A percentile compares a stretch with the other conserved stretches of the same genome.
These are phyloP conservation scores for Kewa caespitosa DNA, from an alignment of 179 eudicot species.

Conservation along the genomic window DNA sequence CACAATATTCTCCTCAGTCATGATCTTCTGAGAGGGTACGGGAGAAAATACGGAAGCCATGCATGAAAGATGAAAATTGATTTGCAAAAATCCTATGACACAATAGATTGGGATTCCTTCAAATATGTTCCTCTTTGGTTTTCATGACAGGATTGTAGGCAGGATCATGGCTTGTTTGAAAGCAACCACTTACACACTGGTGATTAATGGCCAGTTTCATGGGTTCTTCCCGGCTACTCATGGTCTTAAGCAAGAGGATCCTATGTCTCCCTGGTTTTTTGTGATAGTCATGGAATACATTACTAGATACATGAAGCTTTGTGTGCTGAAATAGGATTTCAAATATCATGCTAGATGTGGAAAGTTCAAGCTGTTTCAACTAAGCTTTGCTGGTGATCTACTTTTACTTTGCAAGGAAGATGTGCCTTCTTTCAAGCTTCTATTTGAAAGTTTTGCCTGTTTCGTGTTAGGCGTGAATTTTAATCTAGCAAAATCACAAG, in stretches of 20 bases:
- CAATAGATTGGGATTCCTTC: not conserved
- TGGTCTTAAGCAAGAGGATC: not conserved
- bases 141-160: not conserved
- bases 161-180: not conserved
- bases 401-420: not conserved
- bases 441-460: not conserved
- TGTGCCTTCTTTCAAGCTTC: not conserved
- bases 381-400: not conserved
- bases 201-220: not conserved
- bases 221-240: not conserved
- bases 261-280: not conserved
- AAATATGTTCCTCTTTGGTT: not conserved
- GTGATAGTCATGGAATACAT: not conserved
- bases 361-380: not conserved
- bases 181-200: not conserved
- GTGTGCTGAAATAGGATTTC: not conserved
- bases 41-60: not conserved
- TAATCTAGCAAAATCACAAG: not conserved
- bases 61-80: not conserved
- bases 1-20: not conserved
- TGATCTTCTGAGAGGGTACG: not conserved
- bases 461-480: not conserved
- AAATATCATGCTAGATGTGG: not conserved
- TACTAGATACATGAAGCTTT: not conserved
- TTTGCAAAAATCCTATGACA: not conserved